A percentile compares a stretch with the other conserved stretches of the same genome.
Conservation (phyloP, 2,329 filamentous ascomycete genomes). For the Cladosporium sp. region DNA sequence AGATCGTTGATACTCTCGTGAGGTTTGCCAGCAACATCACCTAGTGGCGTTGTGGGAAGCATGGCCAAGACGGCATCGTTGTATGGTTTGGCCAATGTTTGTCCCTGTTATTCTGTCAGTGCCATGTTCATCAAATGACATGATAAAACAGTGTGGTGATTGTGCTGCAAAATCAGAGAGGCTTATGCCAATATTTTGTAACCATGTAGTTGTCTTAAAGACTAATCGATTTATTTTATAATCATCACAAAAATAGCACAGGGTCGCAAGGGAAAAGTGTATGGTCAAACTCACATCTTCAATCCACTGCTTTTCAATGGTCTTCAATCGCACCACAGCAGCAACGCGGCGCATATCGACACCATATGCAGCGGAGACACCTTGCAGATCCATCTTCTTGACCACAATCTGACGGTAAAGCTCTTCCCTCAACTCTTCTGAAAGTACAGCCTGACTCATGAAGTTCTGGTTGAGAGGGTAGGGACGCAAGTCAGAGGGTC, state of each 20-base stretch:
- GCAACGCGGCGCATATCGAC: conserved; percentile 81
- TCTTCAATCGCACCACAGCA: conserved; percentile 79
- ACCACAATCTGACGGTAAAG: conserved; percentile 67
- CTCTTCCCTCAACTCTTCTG: conserved; percentile 66
- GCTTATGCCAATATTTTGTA: conserved; percentile 72
- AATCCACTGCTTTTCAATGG: conserved; percentile 76
- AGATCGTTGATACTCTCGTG: conserved; percentile 65
- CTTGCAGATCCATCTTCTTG: conserved; percentile 66
- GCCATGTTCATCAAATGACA: not conserved
- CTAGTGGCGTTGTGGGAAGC: conserved; percentile 65
- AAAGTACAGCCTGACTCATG: conserved; percentile 66
- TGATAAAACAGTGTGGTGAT: not conserved
- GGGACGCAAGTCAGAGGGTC: conserved; percentile 43
- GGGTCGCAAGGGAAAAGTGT: conserved; percentile 4
- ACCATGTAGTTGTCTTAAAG: conserved; percentile 96
- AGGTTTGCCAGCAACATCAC: conserved; percentile 34
- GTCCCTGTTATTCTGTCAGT: conserved; percentile 54
- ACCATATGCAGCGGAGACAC: conserved; percentile 70
- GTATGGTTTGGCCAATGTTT: conserved; percentile 72
- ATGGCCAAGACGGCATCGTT: conserved; percentile 70
- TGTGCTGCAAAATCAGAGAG: conserved; percentile 58
- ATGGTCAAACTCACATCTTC: conserved; percentile 60
- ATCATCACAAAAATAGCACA: conserved; percentile 56
- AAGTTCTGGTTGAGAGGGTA: conserved; percentile 74
- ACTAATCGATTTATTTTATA: conserved; percentile 89